Base-by-base conservation (phyloP, 306 rosid species). In the Quercus glauca region DNA sequence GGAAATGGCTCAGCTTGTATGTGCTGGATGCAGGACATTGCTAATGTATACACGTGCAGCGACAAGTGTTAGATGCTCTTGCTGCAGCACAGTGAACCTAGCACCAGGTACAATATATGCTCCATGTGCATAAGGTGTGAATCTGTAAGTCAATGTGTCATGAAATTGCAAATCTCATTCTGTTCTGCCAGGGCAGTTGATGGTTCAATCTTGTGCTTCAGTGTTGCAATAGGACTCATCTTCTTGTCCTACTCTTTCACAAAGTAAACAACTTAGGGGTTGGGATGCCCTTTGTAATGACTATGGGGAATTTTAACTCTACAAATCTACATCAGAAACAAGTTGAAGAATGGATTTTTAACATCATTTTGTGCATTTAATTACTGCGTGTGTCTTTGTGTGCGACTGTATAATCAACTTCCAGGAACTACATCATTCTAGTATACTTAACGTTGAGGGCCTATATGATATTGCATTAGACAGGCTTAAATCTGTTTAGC, bases 11-110 rank as follows among this genome's bases (percentile, higher is more conserved):
- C 98, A 90, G 80, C 92, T 96, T 80, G 89, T 90, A 71, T 96
- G 99, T 86, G 96, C 97, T 85, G 96, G 99, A 7, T 96, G 99
- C 88, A 89, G 98, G 85, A 93, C 96, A 20, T 86, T 96, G 92
- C 84, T 96, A 31, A 90, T 96, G 99, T 89, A 91, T 83, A 83
- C 98, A 41, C 90, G 93, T 4, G 92, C 97, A 73, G 99, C 97
- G 70, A 87, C 99, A 20, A 96, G 99, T 72, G 99, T 96, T 79
- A 90, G 97, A 86, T 96, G 99, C 88, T 91, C 98, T 21, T 93
- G 98, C 80, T 96, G 98, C 84, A 94, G 93, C 31, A 91, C 94
- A 6, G 90, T 93, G 76, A 96, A 91, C 88, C 97, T 87, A 82
- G 96, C 89, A 51, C 90, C 96, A 80, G 99, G 99, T 96, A 87